phyloP scores from a whole-genome alignment of 768 basidiomycete genomes.

The Trichaptum fuscoviolaceum region DNA sequence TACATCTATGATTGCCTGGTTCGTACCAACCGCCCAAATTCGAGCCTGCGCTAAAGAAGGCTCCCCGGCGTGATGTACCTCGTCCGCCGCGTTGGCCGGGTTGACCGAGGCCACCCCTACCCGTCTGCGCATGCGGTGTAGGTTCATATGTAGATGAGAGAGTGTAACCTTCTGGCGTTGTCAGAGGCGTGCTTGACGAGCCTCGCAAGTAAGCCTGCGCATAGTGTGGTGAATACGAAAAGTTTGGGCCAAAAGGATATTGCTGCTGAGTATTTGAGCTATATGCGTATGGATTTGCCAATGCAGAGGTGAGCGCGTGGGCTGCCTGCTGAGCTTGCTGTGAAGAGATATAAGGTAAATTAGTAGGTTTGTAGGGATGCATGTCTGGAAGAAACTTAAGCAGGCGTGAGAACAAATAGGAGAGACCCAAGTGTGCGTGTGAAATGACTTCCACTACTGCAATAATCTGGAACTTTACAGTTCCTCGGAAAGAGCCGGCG shows the following conservation, averaged over 20 bases:
- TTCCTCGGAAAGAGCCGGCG: neutral
- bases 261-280: neutral
- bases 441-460: neutral
- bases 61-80: conserved; percentile 29
- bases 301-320: conserved; percentile 19
- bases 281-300: conserved; percentile 24
- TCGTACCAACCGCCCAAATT: conserved; percentile 49
- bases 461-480: conserved; percentile 3
- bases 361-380: neutral
- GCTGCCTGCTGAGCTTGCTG: conserved; percentile 13
- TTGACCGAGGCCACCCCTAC: conserved; percentile 32
- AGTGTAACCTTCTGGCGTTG: conserved; percentile 28
- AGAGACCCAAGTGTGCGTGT: neutral
- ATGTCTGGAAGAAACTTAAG: neutral
- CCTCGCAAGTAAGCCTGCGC: conserved; percentile 25
- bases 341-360: neutral
- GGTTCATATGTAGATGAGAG: conserved; percentile 28
- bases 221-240: conserved; percentile 26
- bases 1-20: conserved; percentile 55
- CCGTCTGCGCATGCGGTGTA: conserved; percentile 42
- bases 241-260: neutral
- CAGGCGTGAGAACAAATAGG: neutral
- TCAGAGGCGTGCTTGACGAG: conserved; percentile 13
- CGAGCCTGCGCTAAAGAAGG: conserved; percentile 20
- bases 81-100: conserved; percentile 14